Evolutionary conservation across 352 stramenopile species (phyloP), one percentile per base, ranked within the genome.

Genomic region (Pythium rhizo-oryzae): DNA sequence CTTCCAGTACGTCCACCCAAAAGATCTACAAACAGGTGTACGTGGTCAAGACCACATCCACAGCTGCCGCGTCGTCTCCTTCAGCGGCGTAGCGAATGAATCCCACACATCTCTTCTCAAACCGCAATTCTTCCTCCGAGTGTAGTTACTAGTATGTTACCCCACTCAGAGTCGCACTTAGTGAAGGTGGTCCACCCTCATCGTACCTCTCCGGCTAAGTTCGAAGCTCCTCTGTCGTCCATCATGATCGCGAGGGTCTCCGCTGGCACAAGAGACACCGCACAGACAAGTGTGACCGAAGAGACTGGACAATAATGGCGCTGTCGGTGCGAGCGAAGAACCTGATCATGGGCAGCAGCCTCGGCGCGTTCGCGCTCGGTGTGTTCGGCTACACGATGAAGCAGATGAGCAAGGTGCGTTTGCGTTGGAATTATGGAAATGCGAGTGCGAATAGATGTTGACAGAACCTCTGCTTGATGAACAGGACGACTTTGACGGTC

Each of bases 401-500:
- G 62, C 80, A 94, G 72, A 90, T 94, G 84, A 89, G 78, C 72
- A 86, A 87, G 74, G 86, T 94, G 71, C 55, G 65, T 44, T 44
- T n/a, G 35, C 41, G 41, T n/a, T 62, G 33, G 21, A 39, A 44
- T 53, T 49, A 8, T 33, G 13, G 41, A 24, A 54, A 28, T 33
- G 28, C 6, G 28, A 33, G 28, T n/a, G 16, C 19, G 12, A 24
- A 61, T 61, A 15, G n/a, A 39, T 49, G 8, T n/a, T 28, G 9
- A 56, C 25, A 24, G 18, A 56, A 51, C 21, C 24, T 33, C 21
- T 11, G 19, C 49, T 50, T 15, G 25, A 35, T 67, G n/a, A 15
- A 23, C 64, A 94, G 86, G 86, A 94, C 58, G 86, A 94, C 57
- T 94, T 94, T 59, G 85, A 87, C 47, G 86, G 89, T 61, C 62